Evolutionary conservation across 78 protist species (phyloP), one percentile per base, ranked within the genome.

Genomic region (Guillardia theta): DNA sequence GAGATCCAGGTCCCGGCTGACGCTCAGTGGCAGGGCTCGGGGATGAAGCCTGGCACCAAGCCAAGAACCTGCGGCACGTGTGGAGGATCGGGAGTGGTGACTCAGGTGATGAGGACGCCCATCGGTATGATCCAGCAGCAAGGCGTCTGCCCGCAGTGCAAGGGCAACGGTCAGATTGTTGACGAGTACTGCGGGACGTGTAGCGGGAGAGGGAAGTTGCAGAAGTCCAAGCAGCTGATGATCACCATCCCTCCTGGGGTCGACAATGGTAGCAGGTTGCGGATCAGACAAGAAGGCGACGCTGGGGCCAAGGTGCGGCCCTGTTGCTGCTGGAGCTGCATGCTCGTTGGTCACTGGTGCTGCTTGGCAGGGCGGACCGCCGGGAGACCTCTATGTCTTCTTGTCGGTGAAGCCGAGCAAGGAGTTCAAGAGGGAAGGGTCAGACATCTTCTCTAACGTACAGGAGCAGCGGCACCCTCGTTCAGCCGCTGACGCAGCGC

Each of bases 361-460:
- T n/a, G n/a, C n/a, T n/a, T n/a, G n/a, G n/a, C n/a, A 6, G 4
- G 36, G 95, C 8, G 95, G 95, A 12, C 92, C 80, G 39, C 24
- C 95, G 21, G 95, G 95, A 4, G 95, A 93, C 92, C 45, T 93
- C 10, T 93, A 93, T 30, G 95, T 93, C 45, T 80, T 58, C 92
- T 36, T 93, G 44, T 5, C 50, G 19, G 95, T 93, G 1, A 0
- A 80, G 48, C 18, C 53, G 19, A 43, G n/a, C 58, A 3, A 3
- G 21, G 6, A 44, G 76, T 93, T 93, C 93, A 88, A 53, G 33
- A 88, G 95, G 18, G 95, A 93, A 44, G 70, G 70, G 24, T 21
- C 92, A 22, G 92, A 93, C 94, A 41, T 92, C 88, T 92, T 27
- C 39, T 88, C 93, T 37, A 15, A 53, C 62, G 18, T 18, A 53